phyloP scores from a whole-genome alignment of 306 rosid species.

The Fagus crenata region DNA sequence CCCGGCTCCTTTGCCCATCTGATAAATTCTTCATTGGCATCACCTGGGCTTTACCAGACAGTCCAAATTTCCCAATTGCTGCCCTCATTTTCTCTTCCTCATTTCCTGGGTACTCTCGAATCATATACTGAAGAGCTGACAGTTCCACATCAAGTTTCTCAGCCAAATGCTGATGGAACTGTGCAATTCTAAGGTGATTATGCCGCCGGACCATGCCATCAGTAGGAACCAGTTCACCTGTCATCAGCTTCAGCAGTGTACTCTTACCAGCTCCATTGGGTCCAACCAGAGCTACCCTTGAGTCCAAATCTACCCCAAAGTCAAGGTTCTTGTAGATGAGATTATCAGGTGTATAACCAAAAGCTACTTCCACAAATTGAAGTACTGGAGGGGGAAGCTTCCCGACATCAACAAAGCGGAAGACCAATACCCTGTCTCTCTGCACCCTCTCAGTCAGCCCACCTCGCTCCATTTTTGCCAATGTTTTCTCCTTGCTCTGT shows the following conservation, averaged over 20 bases:
- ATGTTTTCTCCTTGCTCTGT: conserved; percentile 96
- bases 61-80: conserved; percentile 86
- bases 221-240: conserved; percentile 74
- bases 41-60: conserved; percentile 93
- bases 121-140: conserved; percentile 84
- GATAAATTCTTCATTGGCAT: conserved; percentile 97
- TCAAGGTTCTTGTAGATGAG: conserved; percentile 84
- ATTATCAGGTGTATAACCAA: conserved; percentile 92
- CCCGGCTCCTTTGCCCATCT: conserved; percentile 96
- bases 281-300: conserved; percentile 92
- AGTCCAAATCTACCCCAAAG: conserved; percentile 94
- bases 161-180: conserved; percentile 91
- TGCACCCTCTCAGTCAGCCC: conserved; percentile 93
- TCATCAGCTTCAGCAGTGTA: conserved; percentile 94
- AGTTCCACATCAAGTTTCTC: conserved; percentile 88
- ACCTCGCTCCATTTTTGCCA: conserved; percentile 98
- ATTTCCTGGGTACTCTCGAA: conserved; percentile 83
- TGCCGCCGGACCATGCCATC: conserved; percentile 99
- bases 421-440: conserved; percentile 74
- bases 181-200: conserved; percentile 97
- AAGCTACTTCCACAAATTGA: conserved; percentile 89
- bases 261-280: conserved; percentile 99
- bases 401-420: conserved; percentile 94
- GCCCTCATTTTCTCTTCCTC: conserved; percentile 99
- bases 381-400: conserved; percentile 99